Percentiles rank a stretch among this genome's conserved stretches.
These are phyloP conservation scores for Pythium rishiriense DNA, from an alignment of 352 stramenopile genomes.

Conservation along the genomic window DNA sequence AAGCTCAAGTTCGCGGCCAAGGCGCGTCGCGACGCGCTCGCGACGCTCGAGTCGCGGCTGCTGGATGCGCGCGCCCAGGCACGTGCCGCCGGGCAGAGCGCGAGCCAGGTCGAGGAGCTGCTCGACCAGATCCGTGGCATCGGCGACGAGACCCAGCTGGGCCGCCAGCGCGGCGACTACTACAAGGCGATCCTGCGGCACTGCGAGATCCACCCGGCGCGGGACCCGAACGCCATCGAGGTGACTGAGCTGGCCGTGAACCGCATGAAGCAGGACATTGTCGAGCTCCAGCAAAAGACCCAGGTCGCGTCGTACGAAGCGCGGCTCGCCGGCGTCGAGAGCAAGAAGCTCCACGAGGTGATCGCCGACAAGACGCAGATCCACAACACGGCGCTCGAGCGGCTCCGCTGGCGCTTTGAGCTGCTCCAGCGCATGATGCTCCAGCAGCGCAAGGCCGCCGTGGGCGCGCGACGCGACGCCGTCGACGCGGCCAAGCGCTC, in stretches of 20 bases:
- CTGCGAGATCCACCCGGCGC: constrained; percentile 75
- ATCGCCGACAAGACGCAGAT: constrained; percentile 70
- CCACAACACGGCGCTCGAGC: constrained; percentile 58
- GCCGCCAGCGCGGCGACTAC: constrained; percentile 74
- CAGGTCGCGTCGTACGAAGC: constrained; percentile 76
- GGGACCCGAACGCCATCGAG: constrained; percentile 78
- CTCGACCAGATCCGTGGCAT: constrained; percentile 64
- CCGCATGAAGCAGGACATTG: constrained; percentile 65
- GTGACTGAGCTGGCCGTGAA: constrained; percentile 57
- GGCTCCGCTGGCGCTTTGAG: constrained; percentile 68
- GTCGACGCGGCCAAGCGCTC: background rate
- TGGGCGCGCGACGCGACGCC: background rate
- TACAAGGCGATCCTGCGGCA: constrained; percentile 79
- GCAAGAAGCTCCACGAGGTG: constrained; percentile 64
- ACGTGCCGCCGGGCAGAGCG: constrained; percentile 44
- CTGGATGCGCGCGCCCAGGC: constrained; percentile 51
- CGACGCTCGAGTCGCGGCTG: constrained; percentile 59
- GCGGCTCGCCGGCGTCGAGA: constrained; percentile 53
- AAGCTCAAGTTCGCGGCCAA: constrained; percentile 68
- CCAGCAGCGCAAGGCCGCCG: constrained; percentile 9
- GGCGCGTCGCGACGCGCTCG: constrained; percentile 50
- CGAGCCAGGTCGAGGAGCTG: constrained; percentile 57
- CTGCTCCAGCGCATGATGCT: constrained; percentile 53
- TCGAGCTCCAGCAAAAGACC: constrained; percentile 67
- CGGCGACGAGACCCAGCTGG: constrained; percentile 58